Conservation (phyloP, 139 green algal species). For the Pseudopediastrum boryanum region DNA sequence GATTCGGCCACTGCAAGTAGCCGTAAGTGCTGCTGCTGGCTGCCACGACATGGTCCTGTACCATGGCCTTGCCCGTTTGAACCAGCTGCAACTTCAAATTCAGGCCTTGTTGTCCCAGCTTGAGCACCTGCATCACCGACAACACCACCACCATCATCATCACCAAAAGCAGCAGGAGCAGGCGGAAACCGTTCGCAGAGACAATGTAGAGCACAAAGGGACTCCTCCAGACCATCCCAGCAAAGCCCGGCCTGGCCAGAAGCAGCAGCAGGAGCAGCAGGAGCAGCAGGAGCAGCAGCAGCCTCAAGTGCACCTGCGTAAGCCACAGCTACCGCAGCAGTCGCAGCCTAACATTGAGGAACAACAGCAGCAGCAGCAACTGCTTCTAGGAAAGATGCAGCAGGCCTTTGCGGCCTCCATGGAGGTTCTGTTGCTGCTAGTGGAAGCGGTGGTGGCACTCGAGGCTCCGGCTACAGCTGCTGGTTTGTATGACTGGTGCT, state of each 20-base stretch:
- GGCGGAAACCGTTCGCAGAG: conserved; percentile 10
- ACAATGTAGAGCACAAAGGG: too few relatives aligned
- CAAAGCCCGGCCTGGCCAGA: not conserved
- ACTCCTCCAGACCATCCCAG: not conserved
- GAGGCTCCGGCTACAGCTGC: not conserved
- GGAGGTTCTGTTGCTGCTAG: conserved; percentile 23
- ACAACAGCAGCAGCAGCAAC: conserved; percentile 30
- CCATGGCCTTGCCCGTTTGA: conserved; percentile 36
- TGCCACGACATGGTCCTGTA: conserved; percentile 40
- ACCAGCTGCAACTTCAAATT: conserved; percentile 27
- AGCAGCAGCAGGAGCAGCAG: conserved; percentile 28
- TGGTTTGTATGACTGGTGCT: not conserved
- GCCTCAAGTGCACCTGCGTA: not conserved
- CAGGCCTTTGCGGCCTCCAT: conserved; percentile 25
- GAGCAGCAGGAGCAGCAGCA: conserved; percentile 30
- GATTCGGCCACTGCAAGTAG: conserved; percentile 46
- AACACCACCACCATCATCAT: not conserved
- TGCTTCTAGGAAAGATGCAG: not conserved
- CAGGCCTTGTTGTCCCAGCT: conserved; percentile 7
- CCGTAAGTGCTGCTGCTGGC: conserved; percentile 38
- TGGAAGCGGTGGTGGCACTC: not conserved
- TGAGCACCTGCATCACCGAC: conserved; percentile 31
- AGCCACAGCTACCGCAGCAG: conserved; percentile 23
- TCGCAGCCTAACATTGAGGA: not conserved
- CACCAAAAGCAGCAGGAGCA: conserved; percentile 1